A percentile compares a stretch with the other conserved stretches of the same genome.
Conservation (phyloP, 805 yeast genomes). For the Spencermartinsiella europaea region DNA sequence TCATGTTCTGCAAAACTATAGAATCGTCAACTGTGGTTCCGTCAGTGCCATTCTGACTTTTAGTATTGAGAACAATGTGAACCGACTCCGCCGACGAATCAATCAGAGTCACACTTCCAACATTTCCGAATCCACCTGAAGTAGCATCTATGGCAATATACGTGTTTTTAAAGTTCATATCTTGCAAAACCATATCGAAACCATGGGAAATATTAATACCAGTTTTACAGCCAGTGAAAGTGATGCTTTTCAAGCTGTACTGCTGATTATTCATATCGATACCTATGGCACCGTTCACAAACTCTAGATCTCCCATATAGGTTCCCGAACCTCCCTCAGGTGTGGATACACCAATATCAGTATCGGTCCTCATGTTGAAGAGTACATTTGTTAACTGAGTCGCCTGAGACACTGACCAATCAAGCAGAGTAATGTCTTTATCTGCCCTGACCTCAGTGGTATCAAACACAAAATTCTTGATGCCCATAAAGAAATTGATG, state of each 20-base stretch:
- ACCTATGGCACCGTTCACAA: conserved; percentile 6
- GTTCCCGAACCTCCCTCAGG: conserved; percentile 9
- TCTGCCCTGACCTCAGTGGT: neutral
- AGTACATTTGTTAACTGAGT: conserved; percentile 6
- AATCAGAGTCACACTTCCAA: conserved; percentile 2
- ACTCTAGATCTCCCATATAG: conserved; percentile 5
- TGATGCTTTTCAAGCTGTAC: conserved; percentile 1
- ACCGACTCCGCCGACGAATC: conserved; percentile 3
- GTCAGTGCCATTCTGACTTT: conserved; percentile 1
- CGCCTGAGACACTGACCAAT: conserved; percentile 11
- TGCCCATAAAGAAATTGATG: conserved; percentile 4
- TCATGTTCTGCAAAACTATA: neutral
- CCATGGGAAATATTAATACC: conserved; percentile 4
- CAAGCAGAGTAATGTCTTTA: neutral
- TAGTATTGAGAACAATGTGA: neutral
- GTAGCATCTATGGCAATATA: conserved; percentile 3
- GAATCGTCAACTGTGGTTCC: conserved; percentile 5
- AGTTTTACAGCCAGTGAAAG: conserved; percentile 5
- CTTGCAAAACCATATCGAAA: conserved; percentile 5
- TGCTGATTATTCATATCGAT: conserved; percentile 10
- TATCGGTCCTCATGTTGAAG: conserved; percentile 2
- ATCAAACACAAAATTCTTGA: conserved; percentile 5
- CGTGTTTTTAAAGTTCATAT: conserved; percentile 3
- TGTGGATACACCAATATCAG: conserved; percentile 6
- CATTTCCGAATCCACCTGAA: conserved; percentile 2